phyloP scores from a whole-genome alignment of 176 grass and related monocot genomes.

The Oryza nivara region DNA sequence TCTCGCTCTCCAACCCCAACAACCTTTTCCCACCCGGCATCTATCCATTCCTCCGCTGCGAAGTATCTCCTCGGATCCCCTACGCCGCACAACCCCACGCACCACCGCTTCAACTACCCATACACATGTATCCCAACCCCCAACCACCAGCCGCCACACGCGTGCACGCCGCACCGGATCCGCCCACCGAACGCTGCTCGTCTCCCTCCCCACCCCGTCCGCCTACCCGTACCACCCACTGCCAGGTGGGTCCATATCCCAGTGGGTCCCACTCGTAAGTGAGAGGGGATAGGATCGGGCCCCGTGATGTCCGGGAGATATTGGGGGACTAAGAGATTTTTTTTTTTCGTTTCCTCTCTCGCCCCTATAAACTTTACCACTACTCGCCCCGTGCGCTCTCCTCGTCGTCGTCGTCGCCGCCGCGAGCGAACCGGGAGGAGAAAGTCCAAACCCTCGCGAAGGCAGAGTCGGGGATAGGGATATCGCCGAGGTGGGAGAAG shows the following conservation, averaged over 20 bases:
- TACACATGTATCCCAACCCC: neutral
- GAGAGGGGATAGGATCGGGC: fast-evolving
- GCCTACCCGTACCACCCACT: neutral
- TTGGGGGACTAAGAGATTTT: conserved; percentile 1
- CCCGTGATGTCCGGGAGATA: too few species aligned
- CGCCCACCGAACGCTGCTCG: neutral
- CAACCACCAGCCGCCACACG: too few species aligned
- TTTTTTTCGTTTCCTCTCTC: neutral
- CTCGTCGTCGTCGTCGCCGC: conserved; percentile 31
- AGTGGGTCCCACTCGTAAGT: neutral
- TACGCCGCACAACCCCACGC: neutral
- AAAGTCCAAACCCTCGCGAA: conserved; percentile 41
- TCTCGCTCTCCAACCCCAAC: conserved; percentile 29
- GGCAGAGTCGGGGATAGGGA: conserved; percentile 11
- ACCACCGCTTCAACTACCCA: neutral
- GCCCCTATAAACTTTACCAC: conserved; percentile 19
- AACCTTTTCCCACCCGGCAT: conserved; percentile 15
- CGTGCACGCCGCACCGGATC: neutral
- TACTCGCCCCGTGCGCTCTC: conserved; percentile 39
- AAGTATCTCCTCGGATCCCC: conserved; percentile 37
- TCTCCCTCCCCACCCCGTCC: neutral
- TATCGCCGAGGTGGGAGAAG: neutral
- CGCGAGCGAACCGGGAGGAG: conserved; percentile 12
- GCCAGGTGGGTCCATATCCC: neutral
- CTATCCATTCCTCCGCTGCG: neutral